Evolutionary conservation across 192 early-diverging fungal species (phyloP).

Genomic region (Backusella luteola): DNA sequence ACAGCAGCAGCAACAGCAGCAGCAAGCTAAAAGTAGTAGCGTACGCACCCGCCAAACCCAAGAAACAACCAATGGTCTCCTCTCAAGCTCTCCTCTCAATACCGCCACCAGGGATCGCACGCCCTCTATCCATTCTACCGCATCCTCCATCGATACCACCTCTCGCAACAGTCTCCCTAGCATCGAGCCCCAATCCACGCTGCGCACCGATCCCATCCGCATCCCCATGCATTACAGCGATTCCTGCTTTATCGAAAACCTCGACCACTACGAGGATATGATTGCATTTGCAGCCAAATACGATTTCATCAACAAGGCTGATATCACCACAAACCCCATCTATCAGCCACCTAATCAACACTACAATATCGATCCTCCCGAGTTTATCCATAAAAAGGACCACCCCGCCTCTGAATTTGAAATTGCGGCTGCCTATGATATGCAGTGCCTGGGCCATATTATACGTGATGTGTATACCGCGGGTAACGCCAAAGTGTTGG

Average conservation of each 20-base stretch:
- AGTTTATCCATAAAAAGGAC: neutral
- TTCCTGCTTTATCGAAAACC: conserved; percentile 47
- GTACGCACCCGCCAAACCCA: conserved; percentile 4
- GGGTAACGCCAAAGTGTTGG: conserved; percentile 27
- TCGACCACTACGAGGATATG: conserved; percentile 51
- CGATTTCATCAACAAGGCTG: conserved; percentile 31
- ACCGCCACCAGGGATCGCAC: conserved; percentile 19
- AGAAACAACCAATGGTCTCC: conserved; percentile 5
- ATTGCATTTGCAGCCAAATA: conserved; percentile 51
- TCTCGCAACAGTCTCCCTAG: neutral
- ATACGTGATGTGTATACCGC: conserved; percentile 47
- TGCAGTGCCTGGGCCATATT: conserved; percentile 47
- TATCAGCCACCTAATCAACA: neutral
- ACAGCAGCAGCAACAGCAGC: neutral
- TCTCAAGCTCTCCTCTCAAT: neutral
- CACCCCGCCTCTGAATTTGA: conserved; percentile 26
- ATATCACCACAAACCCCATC: conserved; percentile 1
- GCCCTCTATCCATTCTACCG: conserved; percentile 33
- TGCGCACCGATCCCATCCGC: conserved; percentile 52
- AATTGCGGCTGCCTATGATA: conserved; percentile 51
- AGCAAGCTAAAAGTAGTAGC: neutral
- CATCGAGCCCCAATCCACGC: conserved; percentile 29
- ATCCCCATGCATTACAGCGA: conserved; percentile 41
- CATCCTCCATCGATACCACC: conserved; percentile 19
- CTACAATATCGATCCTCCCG: conserved; percentile 26